Base-by-base conservation (phyloP, 2,329 filamentous ascomycete species). In the Cercospora citrullina region DNA sequence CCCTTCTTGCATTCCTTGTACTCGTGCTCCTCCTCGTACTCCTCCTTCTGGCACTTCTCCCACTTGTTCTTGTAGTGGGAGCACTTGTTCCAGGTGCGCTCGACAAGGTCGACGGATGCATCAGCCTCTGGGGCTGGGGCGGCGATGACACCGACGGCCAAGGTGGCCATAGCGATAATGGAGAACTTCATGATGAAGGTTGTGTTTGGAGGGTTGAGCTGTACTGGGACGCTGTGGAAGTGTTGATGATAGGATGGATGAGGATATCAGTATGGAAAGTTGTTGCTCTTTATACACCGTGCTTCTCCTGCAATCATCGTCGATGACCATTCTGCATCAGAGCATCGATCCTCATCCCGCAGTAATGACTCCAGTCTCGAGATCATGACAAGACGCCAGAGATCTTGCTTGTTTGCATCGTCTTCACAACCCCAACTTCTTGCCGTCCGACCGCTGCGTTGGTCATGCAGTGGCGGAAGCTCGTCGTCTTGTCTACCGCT, bases 1-100 rank as follows among this genome's bases (percentile, higher is more conserved):
- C 60, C 62, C 55, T 65, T 65, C 36, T 65, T 59, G 63, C 63
- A 65, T 9, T 39, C 42, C 21, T 65, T 23, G 55, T 60, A 65
- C 23, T 65, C 63, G 21, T 58, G 39, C 63, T 65, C 58, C 26
- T 62, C 21, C 60, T 62, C 42, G 39, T 62, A 12, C 42, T 26
- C 60, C 9, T 62, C 60, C 39, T 62, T 62, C 23, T 62, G n/a
- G 63, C 48, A 65, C 9, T 65, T 60, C 9, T 65, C 63, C n/a
- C 36, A 65, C 51, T 45, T 31, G 23, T 16, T 59, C 53, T 59
- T 65, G 53, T 51, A 45, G 9, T 31, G 21, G 3, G 33, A 31
- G 39, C 60, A 62, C 26, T 62, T 45, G 36, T 62, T 39, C 36
- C n/a, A 60, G 36, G 63, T 65, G 30, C 63, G 55, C 23, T 48